phyloP scores from a whole-genome alignment of 371 early-diverging fungal species.

The Mucor mucedo region DNA sequence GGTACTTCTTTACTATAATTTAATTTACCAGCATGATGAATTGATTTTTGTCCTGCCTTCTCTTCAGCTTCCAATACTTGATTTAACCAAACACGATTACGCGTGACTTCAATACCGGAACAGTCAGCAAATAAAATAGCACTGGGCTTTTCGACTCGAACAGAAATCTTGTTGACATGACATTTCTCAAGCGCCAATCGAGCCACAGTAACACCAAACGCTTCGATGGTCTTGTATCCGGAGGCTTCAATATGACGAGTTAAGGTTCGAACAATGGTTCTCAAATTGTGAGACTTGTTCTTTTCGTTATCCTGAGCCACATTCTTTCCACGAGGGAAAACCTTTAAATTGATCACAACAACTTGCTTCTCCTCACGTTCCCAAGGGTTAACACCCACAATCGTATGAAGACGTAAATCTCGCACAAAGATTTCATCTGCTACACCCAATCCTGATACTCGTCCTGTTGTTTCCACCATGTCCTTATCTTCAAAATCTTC shows the following conservation, averaged over 20 bases:
- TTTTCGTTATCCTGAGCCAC: slow-evolving; percentile 59
- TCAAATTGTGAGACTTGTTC: slow-evolving; percentile 75
- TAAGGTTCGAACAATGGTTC: slow-evolving; percentile 84
- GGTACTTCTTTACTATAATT: slow-evolving; percentile 39
- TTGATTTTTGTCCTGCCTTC: slow-evolving; percentile 33
- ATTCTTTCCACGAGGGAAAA: slow-evolving; percentile 64
- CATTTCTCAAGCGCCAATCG: slow-evolving; percentile 78
- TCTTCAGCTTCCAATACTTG: slow-evolving; percentile 39
- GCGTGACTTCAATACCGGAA: slow-evolving; percentile 90
- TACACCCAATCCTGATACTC: slow-evolving; percentile 47
- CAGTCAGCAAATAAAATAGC: slow-evolving; percentile 91
- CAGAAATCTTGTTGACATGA: slow-evolving; percentile 82
- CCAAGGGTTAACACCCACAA: slow-evolving; percentile 96
- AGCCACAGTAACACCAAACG: slow-evolving; percentile 77
- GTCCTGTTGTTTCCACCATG: slow-evolving; percentile 37
- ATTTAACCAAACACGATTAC: slow-evolving; percentile 65
- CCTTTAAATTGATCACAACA: slow-evolving; percentile 78
- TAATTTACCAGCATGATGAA: slow-evolving; percentile 31
- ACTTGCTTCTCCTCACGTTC: slow-evolving; percentile 95
- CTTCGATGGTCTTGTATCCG: slow-evolving; percentile 84
- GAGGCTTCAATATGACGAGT: slow-evolving; percentile 72
- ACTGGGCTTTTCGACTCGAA: slow-evolving; percentile 90
- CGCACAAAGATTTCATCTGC: slow-evolving; percentile 77
- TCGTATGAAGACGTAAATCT: slow-evolving; percentile 78
- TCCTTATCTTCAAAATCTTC: slow-evolving; percentile 41